Base-by-base conservation (phyloP, 2,329 filamentous ascomycete genomes). In the Aspergillus awamori region DNA sequence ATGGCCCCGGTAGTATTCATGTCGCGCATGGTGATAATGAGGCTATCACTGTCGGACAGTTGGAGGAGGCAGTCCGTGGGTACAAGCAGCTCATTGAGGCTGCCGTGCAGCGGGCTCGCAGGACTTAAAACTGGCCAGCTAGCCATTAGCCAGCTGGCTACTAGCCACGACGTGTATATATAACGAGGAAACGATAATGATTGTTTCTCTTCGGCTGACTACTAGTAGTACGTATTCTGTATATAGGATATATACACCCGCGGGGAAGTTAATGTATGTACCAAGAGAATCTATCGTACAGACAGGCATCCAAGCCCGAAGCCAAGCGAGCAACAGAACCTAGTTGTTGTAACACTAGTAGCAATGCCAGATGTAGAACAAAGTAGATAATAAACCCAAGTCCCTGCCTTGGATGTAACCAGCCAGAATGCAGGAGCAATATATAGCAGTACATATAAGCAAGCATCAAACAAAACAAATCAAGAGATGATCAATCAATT, bases 1-100 rank as follows among this genome's bases (percentile, higher is more conserved):
- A 87, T 68, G 85, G 85, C 0, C 85, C 85, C 1, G 85, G 85
- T 0, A 89, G 82, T 63, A 97, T 98, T 63, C 82, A 95, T 39
- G 92, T 97, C 28, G 94, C 94, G 5, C 94, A 98, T 74, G 90
- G 89, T 0, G 89, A 92, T 65, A 84, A 95, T 68, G 94, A 97
- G 79, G 89, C 88, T 33, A 73, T 97, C 67, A 91, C 85, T 26
- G 86, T 94, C 30, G 84, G 82, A 24, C 89, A 96, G 65, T 78
- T 98, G 55, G 89, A 93, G 77, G 82, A 84, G 54, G 90, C 93
- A 3, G 91, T 97, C 0, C 83, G 88, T 64, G 93, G 89, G 6
- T 97, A 93, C 74, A 87, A 91, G 78, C 89, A 80, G 70, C 78
- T 93, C 63, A 87, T 92, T 52, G 65, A 72, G 30, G 73, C 74